Base-by-base conservation (phyloP, 176 grass and related monocot species). In the Avena insularis region DNA sequence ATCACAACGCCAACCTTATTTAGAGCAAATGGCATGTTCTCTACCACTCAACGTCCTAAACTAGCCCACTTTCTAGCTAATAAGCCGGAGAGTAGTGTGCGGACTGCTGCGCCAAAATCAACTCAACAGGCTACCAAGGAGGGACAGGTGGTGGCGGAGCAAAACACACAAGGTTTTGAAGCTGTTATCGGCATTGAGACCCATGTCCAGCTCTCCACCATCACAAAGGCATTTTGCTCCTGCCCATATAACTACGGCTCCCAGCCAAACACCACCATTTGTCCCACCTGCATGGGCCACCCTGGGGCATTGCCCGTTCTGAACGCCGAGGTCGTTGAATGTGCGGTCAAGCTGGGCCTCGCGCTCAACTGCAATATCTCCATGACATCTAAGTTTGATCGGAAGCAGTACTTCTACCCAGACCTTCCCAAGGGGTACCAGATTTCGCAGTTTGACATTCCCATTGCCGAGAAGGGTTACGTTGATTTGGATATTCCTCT, bases 341-440 rank as follows among this genome's bases (percentile, higher is more conserved):
- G 91, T 40, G 96, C 96, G 0, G 92, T 98, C n/a, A 95, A 83
- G 86, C 66, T 98, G 23, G 89, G 93, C 9, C 84, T 98, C 15
- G 96, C 96, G 10, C 94, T 98, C 79, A 98, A 94, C 71, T 98
- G 96, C 2, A 80, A 94, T 56, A 86, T 98, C 33, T 25, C 90
- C 0, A 69, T 89, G 93, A 83, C 82, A 9, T 98, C 96, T n/a
- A 98, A 98, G 84, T 98, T 98, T 80, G 96, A 98, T 59, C 91
- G 96, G 49, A 98, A 98, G 77, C 96, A 98, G 54, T 96, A 98
- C 43, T 98, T 98, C 85, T 98, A 98, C 75, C 96, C 96, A 0
- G 96, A 98, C 77, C 89, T 98, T n/a, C 96, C 96, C 14, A 95
- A 98, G 79, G 96, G 96, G 1, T 98, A 98, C 76, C 93, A 98